Conservation (phyloP, 2,329 filamentous ascomycete species). For the Aspergillus fijiensis region DNA sequence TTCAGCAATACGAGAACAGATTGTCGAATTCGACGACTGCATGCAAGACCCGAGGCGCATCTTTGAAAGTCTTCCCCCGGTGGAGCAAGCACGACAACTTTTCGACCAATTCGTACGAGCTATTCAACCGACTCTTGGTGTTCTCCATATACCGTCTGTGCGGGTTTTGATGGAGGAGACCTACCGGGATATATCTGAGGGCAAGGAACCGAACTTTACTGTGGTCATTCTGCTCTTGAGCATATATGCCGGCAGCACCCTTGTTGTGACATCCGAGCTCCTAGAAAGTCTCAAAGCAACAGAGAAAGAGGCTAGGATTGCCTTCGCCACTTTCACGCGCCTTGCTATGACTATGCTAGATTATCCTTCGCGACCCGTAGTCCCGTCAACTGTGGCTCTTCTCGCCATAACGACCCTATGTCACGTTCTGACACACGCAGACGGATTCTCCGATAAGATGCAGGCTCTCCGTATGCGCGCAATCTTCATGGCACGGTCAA, state of each 20-base stretch:
- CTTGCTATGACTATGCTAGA: slow-evolving; percentile 7
- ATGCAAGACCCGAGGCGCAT: neutral
- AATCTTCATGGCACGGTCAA: slow-evolving; percentile 8
- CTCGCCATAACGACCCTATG: slow-evolving; percentile 5
- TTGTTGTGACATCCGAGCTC: neutral
- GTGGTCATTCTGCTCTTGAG: slow-evolving; percentile 3
- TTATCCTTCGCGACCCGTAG: neutral
- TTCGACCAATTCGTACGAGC: slow-evolving; percentile 5
- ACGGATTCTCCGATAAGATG: slow-evolving; percentile 2
- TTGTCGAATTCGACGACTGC: neutral
- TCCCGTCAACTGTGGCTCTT: slow-evolving; percentile 3
- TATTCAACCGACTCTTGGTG: slow-evolving; percentile 4
- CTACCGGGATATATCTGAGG: neutral
- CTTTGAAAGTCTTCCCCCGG: neutral
- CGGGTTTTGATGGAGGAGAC: neutral
- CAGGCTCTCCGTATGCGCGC: slow-evolving; percentile 9
- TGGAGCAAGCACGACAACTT: slow-evolving; percentile 1
- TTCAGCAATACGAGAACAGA: neutral
- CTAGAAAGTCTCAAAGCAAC: slow-evolving; percentile 1
- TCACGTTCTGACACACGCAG: slow-evolving; percentile 3
- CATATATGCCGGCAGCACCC: slow-evolving; percentile 6
- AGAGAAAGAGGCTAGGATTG: neutral
- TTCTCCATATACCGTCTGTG: slow-evolving; percentile 6
- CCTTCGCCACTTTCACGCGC: neutral
- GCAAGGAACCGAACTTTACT: neutral